Evolutionary conservation across 2,329 filamentous ascomycete genomes (phyloP).

Genomic region (Alternaria angustiovoidea): DNA sequence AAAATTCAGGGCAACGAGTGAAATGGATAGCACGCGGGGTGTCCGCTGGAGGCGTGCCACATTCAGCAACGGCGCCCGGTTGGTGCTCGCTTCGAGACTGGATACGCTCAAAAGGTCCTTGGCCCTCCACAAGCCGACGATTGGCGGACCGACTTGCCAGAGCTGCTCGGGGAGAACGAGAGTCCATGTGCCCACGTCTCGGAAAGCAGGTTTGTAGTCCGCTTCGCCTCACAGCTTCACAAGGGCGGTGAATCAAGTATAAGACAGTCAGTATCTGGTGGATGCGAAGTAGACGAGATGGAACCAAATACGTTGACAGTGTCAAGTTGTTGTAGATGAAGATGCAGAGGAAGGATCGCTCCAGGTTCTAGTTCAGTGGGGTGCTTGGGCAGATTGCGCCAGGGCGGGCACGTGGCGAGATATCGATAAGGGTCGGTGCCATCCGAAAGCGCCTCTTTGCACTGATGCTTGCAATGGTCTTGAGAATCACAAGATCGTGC

Average conservation of each 20-base stretch:
- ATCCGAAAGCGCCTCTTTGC: background rate
- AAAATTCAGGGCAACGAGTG: background rate
- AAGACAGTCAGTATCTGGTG: background rate
- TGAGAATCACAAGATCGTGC: background rate
- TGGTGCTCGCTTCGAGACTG: conserved; percentile 16
- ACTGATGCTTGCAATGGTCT: background rate
- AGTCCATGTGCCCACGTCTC: background rate
- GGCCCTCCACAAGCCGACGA: conserved; percentile 22
- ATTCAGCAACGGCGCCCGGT: conserved; percentile 15
- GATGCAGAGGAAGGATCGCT: background rate
- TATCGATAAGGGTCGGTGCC: conserved; percentile 3
- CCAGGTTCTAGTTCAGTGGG: conserved; percentile 2
- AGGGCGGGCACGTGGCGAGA: background rate
- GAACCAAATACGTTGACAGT: background rate
- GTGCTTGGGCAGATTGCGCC: background rate
- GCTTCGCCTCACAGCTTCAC: background rate
- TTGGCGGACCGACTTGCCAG: conserved; percentile 33
- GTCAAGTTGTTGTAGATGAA: background rate
- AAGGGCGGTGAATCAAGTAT: background rate
- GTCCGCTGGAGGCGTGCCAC: conserved; percentile 10
- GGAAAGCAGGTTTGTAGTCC: background rate
- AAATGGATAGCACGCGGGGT: conserved; percentile 4
- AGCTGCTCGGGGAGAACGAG: conserved; percentile 10
- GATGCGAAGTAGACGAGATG: background rate
- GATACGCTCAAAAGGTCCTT: conserved; percentile 25